Evolutionary conservation across 2,329 filamentous ascomycete species (phyloP).

Genomic region (Harringtonia lauricola): DNA sequence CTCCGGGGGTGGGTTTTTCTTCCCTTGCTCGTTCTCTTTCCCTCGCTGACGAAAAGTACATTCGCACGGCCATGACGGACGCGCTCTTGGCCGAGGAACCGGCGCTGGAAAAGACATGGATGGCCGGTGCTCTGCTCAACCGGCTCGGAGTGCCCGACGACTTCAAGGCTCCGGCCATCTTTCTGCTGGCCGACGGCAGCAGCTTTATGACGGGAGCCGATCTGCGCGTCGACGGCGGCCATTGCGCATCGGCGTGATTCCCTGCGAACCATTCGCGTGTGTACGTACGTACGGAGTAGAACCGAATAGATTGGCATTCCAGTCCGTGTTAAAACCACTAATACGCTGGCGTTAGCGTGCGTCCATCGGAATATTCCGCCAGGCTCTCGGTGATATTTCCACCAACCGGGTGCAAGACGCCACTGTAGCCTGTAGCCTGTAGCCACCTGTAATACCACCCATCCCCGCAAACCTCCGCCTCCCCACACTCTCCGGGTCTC

Average conservation of each 20-base stretch:
- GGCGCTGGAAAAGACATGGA: slow-evolving; percentile 47
- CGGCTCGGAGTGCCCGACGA: slow-evolving; percentile 44
- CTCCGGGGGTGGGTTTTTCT: slow-evolving; percentile 38
- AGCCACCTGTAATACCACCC: no score
- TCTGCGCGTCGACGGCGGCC: background rate
- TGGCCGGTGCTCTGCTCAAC: slow-evolving; percentile 62
- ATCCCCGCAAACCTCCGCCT: no score
- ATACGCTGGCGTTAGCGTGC: no score
- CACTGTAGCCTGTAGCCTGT: no score
- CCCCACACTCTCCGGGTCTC: no score
- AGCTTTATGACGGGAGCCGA: slow-evolving; percentile 12
- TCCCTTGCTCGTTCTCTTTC: background rate
- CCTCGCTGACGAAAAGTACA: slow-evolving; percentile 37
- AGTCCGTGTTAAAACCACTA: no score
- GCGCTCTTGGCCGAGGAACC: slow-evolving; percentile 44
- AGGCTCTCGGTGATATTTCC: no score
- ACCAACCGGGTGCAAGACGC: no score
- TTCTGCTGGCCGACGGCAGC: slow-evolving; percentile 49
- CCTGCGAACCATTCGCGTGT: no score
- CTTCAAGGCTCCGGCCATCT: slow-evolving; percentile 49
- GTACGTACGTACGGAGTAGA: no score
- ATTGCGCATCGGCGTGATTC: background rate
- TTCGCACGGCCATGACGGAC: slow-evolving; percentile 57
- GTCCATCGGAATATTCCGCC: no score
- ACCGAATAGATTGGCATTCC: no score